Base-by-base conservation (phyloP, 106 monocot species). In the Dioscorea alata region DNA sequence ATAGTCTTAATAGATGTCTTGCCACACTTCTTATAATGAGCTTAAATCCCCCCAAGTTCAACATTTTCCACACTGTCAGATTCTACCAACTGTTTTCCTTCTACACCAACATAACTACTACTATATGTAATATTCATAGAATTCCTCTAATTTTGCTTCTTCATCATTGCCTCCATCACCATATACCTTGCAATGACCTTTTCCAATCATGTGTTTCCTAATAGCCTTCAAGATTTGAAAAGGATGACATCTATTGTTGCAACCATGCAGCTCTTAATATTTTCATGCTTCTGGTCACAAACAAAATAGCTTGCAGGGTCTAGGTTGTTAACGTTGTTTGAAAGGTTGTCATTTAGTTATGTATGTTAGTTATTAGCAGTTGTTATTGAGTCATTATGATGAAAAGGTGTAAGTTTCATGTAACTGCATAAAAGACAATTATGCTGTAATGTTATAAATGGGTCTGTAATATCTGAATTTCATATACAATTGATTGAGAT, bases 41-140 rank as follows among this genome's bases (percentile, higher is more conserved):
- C 71, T 99, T 92, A 61, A 85, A 65, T 4, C 97, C 92, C 70
- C 77, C 92, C 86, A 48, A 99, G 90, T 64, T 99, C 89, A 23
- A 99, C 49, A 50, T 18, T 75, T 17, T 4, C 28, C 33, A 49
- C 50, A 20, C 83, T 87, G 61, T 81, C 69, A 28, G 77, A 59
- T n/a, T 60, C 68, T 74, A 92, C 80, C 77, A 99, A 64, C 73
- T 99, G 89, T 66, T 83, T 87, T 51, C 92, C 97, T 64, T 85
- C 77, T 16, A 18, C 77, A 77, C 85, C 84, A 23, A 85, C 65
- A 73, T 92, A 99, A 61, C 93, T 99, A 87, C 93, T 81, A 69
- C 85, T 90, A 25, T 93, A 99, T 75, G 90, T 93, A 88, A 25
- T 93, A 99, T 75, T 93, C 99, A 88, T 93, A 99, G 48, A 99